A percentile compares a stretch with the other conserved stretches of the same genome.
phyloP scores from a whole-genome alignment of 441 rosid genomes.

The Jatropha podagrica region DNA sequence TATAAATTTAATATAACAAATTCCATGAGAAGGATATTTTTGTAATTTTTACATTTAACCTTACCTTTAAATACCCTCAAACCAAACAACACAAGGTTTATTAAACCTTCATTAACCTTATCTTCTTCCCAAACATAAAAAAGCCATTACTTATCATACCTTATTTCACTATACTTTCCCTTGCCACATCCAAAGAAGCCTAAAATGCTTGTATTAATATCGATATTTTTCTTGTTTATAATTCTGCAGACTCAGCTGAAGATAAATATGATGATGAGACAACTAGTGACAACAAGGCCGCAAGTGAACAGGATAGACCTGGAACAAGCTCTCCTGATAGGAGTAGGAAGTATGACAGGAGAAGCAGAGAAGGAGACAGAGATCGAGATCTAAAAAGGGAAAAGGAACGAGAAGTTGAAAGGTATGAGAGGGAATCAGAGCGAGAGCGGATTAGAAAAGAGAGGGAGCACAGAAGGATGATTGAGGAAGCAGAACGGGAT shows the following conservation, averaged over 20 bases:
- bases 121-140: too few relatives aligned
- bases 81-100: too few relatives aligned
- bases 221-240: slow-evolving; percentile 3
- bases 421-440: slow-evolving; percentile 92
- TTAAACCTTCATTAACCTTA: too few relatives aligned
- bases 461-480: slow-evolving; percentile 90
- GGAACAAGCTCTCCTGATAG: slow-evolving; percentile 84
- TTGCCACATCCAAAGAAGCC: too few relatives aligned
- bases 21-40: too few relatives aligned
- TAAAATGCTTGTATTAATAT: background rate
- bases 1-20: too few relatives aligned
- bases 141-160: too few relatives aligned
- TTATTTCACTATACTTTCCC: too few relatives aligned
- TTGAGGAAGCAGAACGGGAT: slow-evolving; percentile 90
- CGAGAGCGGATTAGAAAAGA: slow-evolving; percentile 84
- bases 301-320: slow-evolving; percentile 63
- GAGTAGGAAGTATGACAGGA: slow-evolving; percentile 67
- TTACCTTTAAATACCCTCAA: too few relatives aligned
- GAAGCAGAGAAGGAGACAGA: slow-evolving; percentile 75
- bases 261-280: slow-evolving; percentile 69
- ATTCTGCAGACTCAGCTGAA: slow-evolving; percentile 49
- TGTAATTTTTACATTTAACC: too few relatives aligned
- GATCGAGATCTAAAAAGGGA: slow-evolving; percentile 71
- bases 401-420: slow-evolving; percentile 85
- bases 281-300: slow-evolving; percentile 53